These are phyloP conservation scores for Akanthomyces dipterigenus DNA, from an alignment of 2,329 filamentous ascomycete species.

Conservation along the genomic window DNA sequence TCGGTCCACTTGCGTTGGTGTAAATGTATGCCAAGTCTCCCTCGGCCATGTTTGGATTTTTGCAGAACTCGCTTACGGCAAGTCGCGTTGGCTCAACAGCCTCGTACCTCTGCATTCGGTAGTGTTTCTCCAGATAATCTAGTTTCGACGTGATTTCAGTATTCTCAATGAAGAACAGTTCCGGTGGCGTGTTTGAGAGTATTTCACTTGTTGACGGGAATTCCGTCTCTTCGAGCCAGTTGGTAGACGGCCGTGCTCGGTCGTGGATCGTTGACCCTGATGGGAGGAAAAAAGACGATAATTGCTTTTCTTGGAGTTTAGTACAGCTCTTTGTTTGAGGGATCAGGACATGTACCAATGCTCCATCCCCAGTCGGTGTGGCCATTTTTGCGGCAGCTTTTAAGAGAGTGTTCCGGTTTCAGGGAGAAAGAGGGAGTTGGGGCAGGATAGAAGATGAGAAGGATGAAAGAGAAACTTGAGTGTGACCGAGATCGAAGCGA, in stretches of 20 bases:
- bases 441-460: too few species aligned
- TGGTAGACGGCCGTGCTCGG: not conserved
- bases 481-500: too few species aligned
- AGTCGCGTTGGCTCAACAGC: slow-evolving; percentile 61
- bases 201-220: not conserved
- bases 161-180: not conserved
- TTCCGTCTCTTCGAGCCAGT: slow-evolving; percentile 1
- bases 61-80: slow-evolving; percentile 52
- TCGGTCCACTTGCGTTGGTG: slow-evolving; percentile 47
- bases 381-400: not conserved
- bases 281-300: not conserved
- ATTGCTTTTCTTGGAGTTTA: not conserved
- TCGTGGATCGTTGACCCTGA: not conserved
- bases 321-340: not conserved
- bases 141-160: slow-evolving; percentile 34
- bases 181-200: not conserved
- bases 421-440: too few species aligned
- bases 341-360: not conserved
- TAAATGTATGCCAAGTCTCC: slow-evolving; percentile 56
- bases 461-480: too few species aligned
- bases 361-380: not conserved
- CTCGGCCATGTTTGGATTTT: slow-evolving; percentile 50
- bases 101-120: slow-evolving; percentile 70
- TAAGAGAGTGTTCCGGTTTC: too few species aligned
- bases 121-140: slow-evolving; percentile 66